Evolutionary conservation across 441 rosid species (phyloP).

Genomic region (Theobroma grandiflorum): DNA sequence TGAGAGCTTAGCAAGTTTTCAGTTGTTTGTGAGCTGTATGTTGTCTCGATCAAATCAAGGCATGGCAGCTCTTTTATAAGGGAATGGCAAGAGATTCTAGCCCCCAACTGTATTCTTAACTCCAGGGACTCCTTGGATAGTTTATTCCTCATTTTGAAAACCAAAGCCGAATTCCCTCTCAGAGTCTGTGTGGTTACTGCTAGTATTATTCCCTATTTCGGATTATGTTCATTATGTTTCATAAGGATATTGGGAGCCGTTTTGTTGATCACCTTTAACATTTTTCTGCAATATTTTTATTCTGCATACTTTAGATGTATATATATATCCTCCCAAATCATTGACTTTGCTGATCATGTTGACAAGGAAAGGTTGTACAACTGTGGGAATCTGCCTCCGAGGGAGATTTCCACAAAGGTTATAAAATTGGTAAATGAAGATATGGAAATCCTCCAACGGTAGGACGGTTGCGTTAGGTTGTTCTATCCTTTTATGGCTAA

Average conservation of each 20-base stretch:
- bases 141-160: conserved; percentile 16
- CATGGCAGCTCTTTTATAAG: not conserved
- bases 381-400: not conserved
- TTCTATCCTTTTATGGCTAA: too few species aligned
- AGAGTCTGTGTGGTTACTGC: not conserved
- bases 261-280: not conserved
- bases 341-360: not conserved
- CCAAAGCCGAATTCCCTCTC: not conserved
- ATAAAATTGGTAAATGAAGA: too few species aligned
- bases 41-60: conserved; percentile 13
- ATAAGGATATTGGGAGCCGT: not conserved
- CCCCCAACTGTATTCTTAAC: not conserved
- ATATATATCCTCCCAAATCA: not conserved
- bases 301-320: not conserved
- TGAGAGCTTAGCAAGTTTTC: not conserved
- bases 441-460: too few species aligned
- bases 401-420: not conserved
- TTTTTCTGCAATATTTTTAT: not conserved
- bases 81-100: conserved; percentile 12
- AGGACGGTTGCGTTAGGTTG: too few species aligned
- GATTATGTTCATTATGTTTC: not conserved
- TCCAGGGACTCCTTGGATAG: not conserved
- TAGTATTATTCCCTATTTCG: not conserved
- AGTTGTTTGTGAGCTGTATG: not conserved
- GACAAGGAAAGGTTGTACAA: not conserved